These are phyloP conservation scores for Suillus cothurnatus DNA, from an alignment of 768 basidiomycete species.

Conservation along the genomic window DNA sequence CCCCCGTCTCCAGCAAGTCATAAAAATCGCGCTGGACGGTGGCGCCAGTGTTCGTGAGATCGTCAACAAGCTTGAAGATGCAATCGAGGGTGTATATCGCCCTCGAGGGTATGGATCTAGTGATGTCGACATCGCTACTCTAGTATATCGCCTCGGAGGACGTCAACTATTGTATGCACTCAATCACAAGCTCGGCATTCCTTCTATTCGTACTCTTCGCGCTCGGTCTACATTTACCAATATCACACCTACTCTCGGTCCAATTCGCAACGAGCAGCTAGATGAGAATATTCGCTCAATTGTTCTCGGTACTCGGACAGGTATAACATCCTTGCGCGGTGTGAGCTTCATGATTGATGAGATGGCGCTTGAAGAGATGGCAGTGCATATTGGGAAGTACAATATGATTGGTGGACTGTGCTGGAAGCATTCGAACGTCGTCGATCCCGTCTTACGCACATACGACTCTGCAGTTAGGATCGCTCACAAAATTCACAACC, in stretches of 20 bases:
- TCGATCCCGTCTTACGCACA: background rate
- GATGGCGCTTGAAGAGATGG: slow-evolving; percentile 16
- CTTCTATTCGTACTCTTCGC: slow-evolving; percentile 17
- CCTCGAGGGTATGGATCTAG: background rate
- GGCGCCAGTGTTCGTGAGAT: slow-evolving; percentile 14
- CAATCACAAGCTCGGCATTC: slow-evolving; percentile 14
- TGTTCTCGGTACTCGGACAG: background rate
- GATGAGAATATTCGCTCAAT: background rate
- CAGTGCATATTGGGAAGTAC: slow-evolving; percentile 1
- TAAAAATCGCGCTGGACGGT: slow-evolving; percentile 11
- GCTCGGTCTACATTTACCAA: slow-evolving; percentile 6
- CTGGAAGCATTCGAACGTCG: slow-evolving; percentile 1
- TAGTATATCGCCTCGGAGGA: slow-evolving; percentile 16
- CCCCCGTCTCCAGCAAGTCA: slow-evolving; percentile 8
- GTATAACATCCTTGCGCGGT: background rate
- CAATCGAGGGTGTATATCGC: slow-evolving; percentile 7
- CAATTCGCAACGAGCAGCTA: background rate
- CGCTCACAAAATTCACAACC: background rate
- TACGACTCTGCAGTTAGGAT: slow-evolving; percentile 2
- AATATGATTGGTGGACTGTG: slow-evolving; percentile 16
- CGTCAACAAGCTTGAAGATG: slow-evolving; percentile 9
- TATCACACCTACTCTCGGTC: slow-evolving; percentile 11
- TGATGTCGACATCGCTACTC: slow-evolving; percentile 13
- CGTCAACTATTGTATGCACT: slow-evolving; percentile 14
- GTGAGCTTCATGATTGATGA: slow-evolving; percentile 17